These are phyloP conservation scores for Nymphaea colorata DNA, from an alignment of 164 flowering plant genomes.

Conservation along the genomic window DNA sequence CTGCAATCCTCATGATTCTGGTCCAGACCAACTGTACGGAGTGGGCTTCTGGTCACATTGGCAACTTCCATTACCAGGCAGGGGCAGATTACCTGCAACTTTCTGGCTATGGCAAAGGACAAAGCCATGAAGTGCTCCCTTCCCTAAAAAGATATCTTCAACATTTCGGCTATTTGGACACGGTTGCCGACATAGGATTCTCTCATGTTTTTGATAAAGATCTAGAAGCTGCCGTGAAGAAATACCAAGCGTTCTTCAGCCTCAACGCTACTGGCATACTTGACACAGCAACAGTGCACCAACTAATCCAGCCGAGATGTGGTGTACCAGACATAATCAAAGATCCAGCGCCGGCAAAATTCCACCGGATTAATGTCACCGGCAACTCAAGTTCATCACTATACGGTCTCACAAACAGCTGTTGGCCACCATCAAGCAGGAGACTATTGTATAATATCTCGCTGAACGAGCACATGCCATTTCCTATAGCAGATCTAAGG, in stretches of 20 bases:
- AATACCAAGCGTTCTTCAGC: constrained; percentile 45
- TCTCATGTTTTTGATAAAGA: constrained; percentile 27
- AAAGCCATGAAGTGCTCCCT: no score
- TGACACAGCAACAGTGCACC: constrained; percentile 24
- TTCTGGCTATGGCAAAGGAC: no score
- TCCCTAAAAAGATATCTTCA: constrained; percentile 45
- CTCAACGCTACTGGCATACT: constrained; percentile 35
- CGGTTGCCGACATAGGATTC: constrained; percentile 8
- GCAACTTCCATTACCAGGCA: no score
- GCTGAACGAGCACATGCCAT: constrained; percentile 8
- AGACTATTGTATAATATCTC: constrained; percentile 50
- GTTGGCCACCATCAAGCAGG: constrained; percentile 32
- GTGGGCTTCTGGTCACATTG: no score
- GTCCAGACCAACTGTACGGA: no score
- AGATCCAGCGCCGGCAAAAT: constrained; percentile 5
- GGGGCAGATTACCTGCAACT: no score
- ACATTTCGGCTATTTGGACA: constrained; percentile 48
- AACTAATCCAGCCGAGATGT: constrained; percentile 50
- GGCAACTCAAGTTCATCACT: constrained; percentile 11
- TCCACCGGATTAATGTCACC: constrained; percentile 20
- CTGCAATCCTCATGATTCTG: no score
- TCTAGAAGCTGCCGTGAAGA: constrained; percentile 37
- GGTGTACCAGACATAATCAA: constrained; percentile 44
- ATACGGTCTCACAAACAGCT: constrained; percentile 15
- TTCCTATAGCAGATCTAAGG: constrained; percentile 21